Evolutionary conservation across 1,284 basidiomycete genomes (phyloP), one percentile per base, ranked within the genome.

Genomic region (Irpex sp.): DNA sequence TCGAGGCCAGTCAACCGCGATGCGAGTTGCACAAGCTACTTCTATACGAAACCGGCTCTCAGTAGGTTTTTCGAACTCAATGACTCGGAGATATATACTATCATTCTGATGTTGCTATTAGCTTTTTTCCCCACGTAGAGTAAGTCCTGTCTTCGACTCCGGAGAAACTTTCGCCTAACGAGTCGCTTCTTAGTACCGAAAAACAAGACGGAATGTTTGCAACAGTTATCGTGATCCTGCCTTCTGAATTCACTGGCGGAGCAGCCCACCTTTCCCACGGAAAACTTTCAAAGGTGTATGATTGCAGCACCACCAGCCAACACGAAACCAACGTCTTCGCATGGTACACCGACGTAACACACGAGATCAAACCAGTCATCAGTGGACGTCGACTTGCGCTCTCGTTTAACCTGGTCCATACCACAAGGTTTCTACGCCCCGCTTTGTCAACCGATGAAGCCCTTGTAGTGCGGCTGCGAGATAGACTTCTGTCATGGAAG

Each of bases 311-410:
- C 6, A 60, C 64, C 23, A 74, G 73, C 28, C 59, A 69, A 4
- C 61, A 68, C 8, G 65, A 68, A 3, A 79, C 77, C 0, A 68
- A 73, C 4, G 70, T 80, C 8, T 66, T 81, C 16, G 72, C 79
- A 2, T 82, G 80, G 79, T 82, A 81, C 65, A 79, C 77, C 9
- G 79, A 81, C 61, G 79, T 81, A 55, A 68, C 67, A 19, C 78
- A 81, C 64, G 77, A 78, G 67, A 72, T 81, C 58, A 77, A 79
- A 63, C 75, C 79, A 5, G 68, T 82, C 33, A 76, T 72, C 3
- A 72, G 73, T 18, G 80, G 80, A 1, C 77, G 77, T 58, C 75
- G 77, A 8, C 70, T 81, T n/a, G 79, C 77, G 1, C 73, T 82
- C 19, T 74, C 77, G 0, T 82, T 78, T 67, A 78, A 81, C 61